Evolutionary conservation across 164 flowering plant species (phyloP), one percentile per base, ranked within the genome.

Genomic region (Magnolia changhungtana): DNA sequence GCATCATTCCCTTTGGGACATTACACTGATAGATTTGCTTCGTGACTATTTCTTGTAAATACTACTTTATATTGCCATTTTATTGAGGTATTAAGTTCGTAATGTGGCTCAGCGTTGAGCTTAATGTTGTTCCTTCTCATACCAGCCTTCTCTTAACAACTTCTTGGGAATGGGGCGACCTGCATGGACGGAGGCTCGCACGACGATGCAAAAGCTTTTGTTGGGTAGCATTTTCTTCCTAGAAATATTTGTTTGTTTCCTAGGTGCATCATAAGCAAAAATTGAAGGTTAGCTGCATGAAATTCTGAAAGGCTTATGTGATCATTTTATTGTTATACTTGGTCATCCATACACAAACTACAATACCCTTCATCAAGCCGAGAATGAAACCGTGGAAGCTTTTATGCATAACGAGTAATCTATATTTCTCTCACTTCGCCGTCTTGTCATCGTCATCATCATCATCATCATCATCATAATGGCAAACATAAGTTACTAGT

Each of bases 151-250:
- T 84, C 92, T 96, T 51, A 96, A 96, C 83, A 90, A 84, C 80
- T 91, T 96, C 55, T 24, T 96, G 82, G 90, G 78, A 61, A 14
- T 96, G 95, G 98, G 99, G 58, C 82, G 91, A 66, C 96, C 94
- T 64, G 98, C 99, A 49, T 94, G 99, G 99, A 94, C 88, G 81
- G 98, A 96, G 81, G 99, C 99, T 72, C 98, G 99, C 8, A 77
- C 89, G 3, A 92, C 94, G 7, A 85, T 94, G 72, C 99, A 94
- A 81, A 92, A 85, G 79, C 87, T 96, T 19, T 74, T 96, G 72
- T 96, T 98, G 78, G 78, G 73, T 58, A 71, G 8, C 27, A 49
- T 71, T 8, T n/a, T 21, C 50, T 70, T 71, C 50, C 18, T 71
- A 16, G n/a, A n/a, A 14, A 13, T 3, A 31, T 16, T 27, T 27